Conservation (phyloP, 2,329 filamentous ascomycete species). For the Endocalyx cinctus region DNA sequence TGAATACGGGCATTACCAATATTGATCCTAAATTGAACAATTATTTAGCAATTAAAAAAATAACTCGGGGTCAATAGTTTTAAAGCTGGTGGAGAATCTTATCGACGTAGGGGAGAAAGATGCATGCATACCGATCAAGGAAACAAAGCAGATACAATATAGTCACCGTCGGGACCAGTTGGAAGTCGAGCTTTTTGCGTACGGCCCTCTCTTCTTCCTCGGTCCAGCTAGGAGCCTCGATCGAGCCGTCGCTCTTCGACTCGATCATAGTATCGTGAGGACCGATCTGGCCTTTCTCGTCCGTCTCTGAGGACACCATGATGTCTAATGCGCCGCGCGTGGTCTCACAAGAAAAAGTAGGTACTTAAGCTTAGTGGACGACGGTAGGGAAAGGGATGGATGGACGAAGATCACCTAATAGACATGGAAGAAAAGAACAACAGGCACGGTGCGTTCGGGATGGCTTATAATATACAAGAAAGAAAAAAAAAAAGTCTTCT, state of each 20-base stretch:
- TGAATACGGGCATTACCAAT: conserved; percentile 54
- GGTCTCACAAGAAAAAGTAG: no score
- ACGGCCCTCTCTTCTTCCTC: conserved; percentile 44
- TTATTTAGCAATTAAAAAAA: conserved; percentile 11
- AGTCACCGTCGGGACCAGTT: conserved; percentile 48
- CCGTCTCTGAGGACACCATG: conserved; percentile 18
- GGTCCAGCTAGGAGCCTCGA: conserved; percentile 39
- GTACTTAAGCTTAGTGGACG: no score
- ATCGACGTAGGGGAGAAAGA: background rate
- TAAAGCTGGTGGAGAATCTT: no score
- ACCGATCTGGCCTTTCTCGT: conserved; percentile 19
- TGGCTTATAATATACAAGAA: no score
- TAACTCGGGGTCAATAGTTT: no score
- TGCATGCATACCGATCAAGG: conserved; percentile 29
- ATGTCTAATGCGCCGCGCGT: conserved; percentile 8
- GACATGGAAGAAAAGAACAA: no score
- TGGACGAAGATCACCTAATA: background rate
- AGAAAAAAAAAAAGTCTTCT: no score
- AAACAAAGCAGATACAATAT: conserved; percentile 51
- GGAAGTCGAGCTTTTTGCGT: conserved; percentile 48
- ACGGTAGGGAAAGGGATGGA: conserved; percentile 1
- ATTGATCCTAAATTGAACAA: conserved; percentile 30
- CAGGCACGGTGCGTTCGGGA: no score
- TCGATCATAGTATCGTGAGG: conserved; percentile 20
- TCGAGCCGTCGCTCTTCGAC: conserved; percentile 22